Evolutionary conservation across 371 early-diverging fungal genomes (phyloP).

Genomic region (Syncephalastrum contaminatum): DNA sequence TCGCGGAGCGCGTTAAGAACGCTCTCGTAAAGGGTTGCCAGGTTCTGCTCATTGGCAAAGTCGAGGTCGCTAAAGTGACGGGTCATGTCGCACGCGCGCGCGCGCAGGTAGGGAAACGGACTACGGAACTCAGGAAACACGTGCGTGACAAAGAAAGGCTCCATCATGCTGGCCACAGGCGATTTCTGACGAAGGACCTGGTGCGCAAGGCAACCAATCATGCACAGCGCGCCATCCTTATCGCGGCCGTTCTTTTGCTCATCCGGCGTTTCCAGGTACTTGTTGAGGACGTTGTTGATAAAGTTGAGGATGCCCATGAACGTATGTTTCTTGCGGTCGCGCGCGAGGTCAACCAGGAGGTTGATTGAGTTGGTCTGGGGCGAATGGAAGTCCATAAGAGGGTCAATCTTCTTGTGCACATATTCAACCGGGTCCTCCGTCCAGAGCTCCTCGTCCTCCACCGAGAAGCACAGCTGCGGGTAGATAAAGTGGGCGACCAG

Average conservation of each 20-base stretch:
- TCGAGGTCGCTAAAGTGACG: slow-evolving; percentile 42
- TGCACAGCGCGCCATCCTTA: slow-evolving; percentile 87
- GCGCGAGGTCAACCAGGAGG: slow-evolving; percentile 72
- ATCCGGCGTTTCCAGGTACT: slow-evolving; percentile 52
- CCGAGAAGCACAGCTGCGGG: slow-evolving; percentile 84
- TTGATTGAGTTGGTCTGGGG: slow-evolving; percentile 66
- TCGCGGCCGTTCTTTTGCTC: slow-evolving; percentile 70
- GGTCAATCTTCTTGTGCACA: slow-evolving; percentile 81
- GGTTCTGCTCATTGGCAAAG: slow-evolving; percentile 46
- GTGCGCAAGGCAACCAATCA: slow-evolving; percentile 72
- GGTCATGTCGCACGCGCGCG: slow-evolving; percentile 53
- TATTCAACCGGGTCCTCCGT: slow-evolving; percentile 89
- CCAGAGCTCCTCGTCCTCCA: slow-evolving; percentile 87
- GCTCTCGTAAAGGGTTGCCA: slow-evolving; percentile 57
- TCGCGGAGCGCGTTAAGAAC: slow-evolving; percentile 71
- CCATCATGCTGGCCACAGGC: slow-evolving; percentile 65
- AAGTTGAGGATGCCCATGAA: slow-evolving; percentile 76
- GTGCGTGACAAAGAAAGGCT: slow-evolving; percentile 75
- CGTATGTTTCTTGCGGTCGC: slow-evolving; percentile 73
- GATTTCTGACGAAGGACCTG: slow-evolving; percentile 65
- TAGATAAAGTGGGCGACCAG: slow-evolving; percentile 83
- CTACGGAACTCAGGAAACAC: slow-evolving; percentile 88
- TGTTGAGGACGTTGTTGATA: slow-evolving; percentile 66
- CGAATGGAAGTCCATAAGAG: slow-evolving; percentile 76
- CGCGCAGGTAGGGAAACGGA: slow-evolving; percentile 76